Evolutionary conservation across 805 yeast genomes (phyloP).

Genomic region (Scheffersomyces stipitis): DNA sequence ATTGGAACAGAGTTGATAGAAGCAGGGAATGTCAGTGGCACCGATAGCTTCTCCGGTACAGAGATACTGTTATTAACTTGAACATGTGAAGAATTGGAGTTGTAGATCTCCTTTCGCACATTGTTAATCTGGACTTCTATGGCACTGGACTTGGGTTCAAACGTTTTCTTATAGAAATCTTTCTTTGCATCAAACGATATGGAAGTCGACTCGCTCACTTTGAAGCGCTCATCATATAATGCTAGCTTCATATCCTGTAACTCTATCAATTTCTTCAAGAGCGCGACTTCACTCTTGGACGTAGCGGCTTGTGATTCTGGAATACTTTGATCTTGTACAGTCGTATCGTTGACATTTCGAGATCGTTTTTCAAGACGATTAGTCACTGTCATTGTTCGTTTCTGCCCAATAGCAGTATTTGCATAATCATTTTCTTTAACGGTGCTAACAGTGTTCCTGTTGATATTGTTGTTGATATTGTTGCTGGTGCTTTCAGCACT

Average conservation of each 20-base stretch:
- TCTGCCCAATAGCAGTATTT: too few species aligned
- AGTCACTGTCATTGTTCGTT: too few species aligned
- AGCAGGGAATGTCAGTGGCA: background rate
- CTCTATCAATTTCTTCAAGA: constrained; percentile 2
- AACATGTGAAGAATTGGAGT: background rate
- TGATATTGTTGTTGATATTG: too few species aligned
- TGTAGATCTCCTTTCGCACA: background rate
- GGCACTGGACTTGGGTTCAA: constrained; percentile 21
- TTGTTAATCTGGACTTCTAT: constrained; percentile 1
- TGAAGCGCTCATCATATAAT: constrained; percentile 20
- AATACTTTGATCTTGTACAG: too few species aligned
- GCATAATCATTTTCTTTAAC: too few species aligned
- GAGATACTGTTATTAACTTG: background rate
- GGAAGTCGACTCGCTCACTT: constrained; percentile 35
- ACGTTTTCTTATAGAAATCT: constrained; percentile 22
- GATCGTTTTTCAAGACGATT: too few species aligned
- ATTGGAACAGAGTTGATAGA: constrained; percentile 1
- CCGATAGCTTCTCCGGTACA: background rate
- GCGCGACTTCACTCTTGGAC: background rate
- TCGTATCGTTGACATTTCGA: too few species aligned
- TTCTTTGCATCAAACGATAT: constrained; percentile 37
- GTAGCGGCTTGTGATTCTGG: background rate
- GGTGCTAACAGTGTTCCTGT: too few species aligned
- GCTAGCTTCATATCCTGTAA: constrained; percentile 6
- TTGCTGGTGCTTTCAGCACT: too few species aligned